Conservation (phyloP, 2,329 filamentous ascomycete species). For the Alternaria triticina region DNA sequence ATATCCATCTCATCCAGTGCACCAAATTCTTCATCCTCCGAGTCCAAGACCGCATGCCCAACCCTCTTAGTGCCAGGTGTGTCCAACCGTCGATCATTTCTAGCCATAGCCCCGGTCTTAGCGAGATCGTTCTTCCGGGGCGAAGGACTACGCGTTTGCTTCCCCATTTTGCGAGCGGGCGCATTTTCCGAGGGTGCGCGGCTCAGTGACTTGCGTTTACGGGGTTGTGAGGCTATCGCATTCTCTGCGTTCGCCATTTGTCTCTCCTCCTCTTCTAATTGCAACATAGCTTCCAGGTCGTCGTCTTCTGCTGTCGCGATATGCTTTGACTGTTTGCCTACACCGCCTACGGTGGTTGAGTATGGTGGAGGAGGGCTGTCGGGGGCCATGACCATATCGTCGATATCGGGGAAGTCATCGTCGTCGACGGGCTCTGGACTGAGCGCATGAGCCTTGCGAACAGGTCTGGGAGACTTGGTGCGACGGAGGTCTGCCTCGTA, state of each 20-base stretch:
- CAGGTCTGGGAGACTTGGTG: constrained; percentile 24
- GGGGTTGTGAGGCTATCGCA: constrained; percentile 14
- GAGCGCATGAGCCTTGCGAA: constrained; percentile 10
- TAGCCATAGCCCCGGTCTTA: not conserved
- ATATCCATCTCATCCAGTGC: constrained; percentile 37
- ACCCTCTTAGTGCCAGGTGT: constrained; percentile 25
- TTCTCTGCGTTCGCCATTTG: constrained; percentile 9
- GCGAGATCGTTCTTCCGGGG: constrained; percentile 13
- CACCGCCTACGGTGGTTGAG: constrained; percentile 47
- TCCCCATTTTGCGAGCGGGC: constrained; percentile 40
- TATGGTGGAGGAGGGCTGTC: constrained; percentile 51
- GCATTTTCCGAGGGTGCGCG: constrained; percentile 35
- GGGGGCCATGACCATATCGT: constrained; percentile 37
- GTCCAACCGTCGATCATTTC: constrained; percentile 1
- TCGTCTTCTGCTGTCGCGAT: constrained; percentile 4
- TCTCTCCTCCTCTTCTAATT: constrained; percentile 22
- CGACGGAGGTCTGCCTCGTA: constrained; percentile 38
- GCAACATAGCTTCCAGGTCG: constrained; percentile 17
- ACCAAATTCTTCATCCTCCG: constrained; percentile 41
- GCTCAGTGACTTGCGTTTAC: constrained; percentile 42
- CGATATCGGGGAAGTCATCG: constrained; percentile 49
- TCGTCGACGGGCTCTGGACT: constrained; percentile 30
- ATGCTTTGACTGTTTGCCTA: not conserved
- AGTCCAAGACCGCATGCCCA: constrained; percentile 35
- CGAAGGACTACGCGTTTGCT: constrained; percentile 28